Evolutionary conservation across 257 asterid species (phyloP), one percentile per base, ranked within the genome.

Genomic region (Knoxia roxburghii): DNA sequence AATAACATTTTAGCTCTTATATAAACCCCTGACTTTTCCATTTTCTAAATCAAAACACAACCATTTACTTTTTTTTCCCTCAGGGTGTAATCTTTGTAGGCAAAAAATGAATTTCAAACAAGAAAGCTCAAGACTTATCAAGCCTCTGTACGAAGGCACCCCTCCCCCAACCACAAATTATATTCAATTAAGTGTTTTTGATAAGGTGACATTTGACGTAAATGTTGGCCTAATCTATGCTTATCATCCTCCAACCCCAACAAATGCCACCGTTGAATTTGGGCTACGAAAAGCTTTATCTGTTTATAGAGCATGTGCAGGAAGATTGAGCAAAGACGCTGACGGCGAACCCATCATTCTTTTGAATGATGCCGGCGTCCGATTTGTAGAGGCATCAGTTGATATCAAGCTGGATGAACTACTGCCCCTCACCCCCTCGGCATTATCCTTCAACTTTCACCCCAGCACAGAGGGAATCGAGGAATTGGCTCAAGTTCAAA

Each of bases 191-290:
- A 84, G 86, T 1, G 87, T 89, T 27, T 91, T 91, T 61, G 98
- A 91, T 59, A 85, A 82, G 73, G 85, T 81, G 48, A 87, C 93
- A 0, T 85, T 68, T 17, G 78, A 89, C 61, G 85, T 83, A 67
- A 96, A 91, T 35, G 85, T 91, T 0, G 98, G 95, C 0, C 64
- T 91, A 35, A 80, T 91, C 3, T 91, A 87, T 2, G 95, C 94
- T 6, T 91, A 89, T 69, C 88, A 77, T 58, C 91, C 96, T 0
- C 98, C 96, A 0, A 87, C 83, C 48, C 86, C 95, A 8, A 74
- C 87, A 29, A 91, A 71, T 48, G 48, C 63, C 0, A 56, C 78
- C 45, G 73, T 91, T 0, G 91, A 85, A 77, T 52, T 61, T 4
- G 98, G 98, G 51, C 84, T 89, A 0, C 73, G 82, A 29, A 88